Percentiles rank a stretch among this genome's conserved stretches.
These are phyloP conservation scores for Pochonia chlamydosporia DNA, from an alignment of 2,329 filamentous ascomycete genomes.

Conservation along the genomic window DNA sequence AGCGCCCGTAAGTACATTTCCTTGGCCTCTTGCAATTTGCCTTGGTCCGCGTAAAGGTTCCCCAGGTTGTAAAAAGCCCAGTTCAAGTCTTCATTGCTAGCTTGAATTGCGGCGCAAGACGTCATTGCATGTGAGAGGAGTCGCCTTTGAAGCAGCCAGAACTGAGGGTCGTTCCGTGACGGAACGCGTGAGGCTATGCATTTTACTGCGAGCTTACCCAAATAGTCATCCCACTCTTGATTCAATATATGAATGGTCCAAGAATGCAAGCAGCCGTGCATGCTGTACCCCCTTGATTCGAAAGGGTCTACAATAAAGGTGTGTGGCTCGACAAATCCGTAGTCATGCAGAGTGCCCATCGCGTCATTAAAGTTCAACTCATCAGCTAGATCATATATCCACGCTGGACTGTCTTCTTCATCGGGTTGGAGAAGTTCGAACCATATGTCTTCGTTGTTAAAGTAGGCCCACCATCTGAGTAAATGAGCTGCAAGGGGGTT, in stretches of 20 bases:
- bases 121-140: neutral
- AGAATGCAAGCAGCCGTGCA: neutral
- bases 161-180: neutral
- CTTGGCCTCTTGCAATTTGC: slow-evolving; percentile 14
- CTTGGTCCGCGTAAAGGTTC: too few species aligned
- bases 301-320: neutral
- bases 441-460: slow-evolving; percentile 4
- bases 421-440: slow-evolving; percentile 1
- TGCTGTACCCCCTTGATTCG: slow-evolving; percentile 1
- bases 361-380: neutral
- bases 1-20: too few species aligned
- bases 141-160: too few species aligned
- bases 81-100: neutral
- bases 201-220: neutral
- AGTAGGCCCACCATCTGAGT: slow-evolving; percentile 1
- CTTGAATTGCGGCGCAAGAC: neutral
- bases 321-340: neutral
- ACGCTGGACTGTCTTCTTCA: neutral
- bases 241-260: slow-evolving; percentile 1
- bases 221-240: neutral
- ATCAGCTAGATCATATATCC: neutral
- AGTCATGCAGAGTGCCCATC: neutral
- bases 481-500: neutral
- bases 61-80: slow-evolving; percentile 1
- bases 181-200: neutral